A percentile compares a stretch with the other conserved stretches of the same genome.
Evolutionary conservation across 2,329 filamentous ascomycete species (phyloP).

Genomic region (Cercospora brassicicola): DNA sequence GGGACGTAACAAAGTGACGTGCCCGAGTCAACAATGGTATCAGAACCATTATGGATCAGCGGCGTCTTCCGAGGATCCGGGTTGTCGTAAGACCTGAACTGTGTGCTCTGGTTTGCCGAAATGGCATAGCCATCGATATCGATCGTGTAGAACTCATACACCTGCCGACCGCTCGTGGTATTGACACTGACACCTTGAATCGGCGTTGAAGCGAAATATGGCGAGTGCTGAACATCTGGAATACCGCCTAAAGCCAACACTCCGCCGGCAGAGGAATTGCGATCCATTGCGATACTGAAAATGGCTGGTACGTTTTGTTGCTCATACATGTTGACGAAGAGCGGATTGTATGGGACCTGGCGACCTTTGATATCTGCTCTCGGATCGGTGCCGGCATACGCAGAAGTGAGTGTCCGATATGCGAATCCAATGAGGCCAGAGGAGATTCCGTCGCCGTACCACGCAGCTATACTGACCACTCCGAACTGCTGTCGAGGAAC

Average conservation of each 20-base stretch:
- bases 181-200: slow-evolving; percentile 38
- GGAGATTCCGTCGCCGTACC: slow-evolving; percentile 40
- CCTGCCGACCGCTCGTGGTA: slow-evolving; percentile 28
- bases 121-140: slow-evolving; percentile 38
- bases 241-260: slow-evolving; percentile 54
- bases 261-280: slow-evolving; percentile 41
- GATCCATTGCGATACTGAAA: slow-evolving; percentile 52
- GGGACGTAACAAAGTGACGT: slow-evolving; percentile 47
- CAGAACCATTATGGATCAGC: slow-evolving; percentile 36
- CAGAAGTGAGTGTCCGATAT: slow-evolving; percentile 52
- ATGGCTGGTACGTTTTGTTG: slow-evolving; percentile 46
- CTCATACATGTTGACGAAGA: slow-evolving; percentile 54
- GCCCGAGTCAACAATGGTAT: slow-evolving; percentile 50
- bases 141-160: slow-evolving; percentile 45
- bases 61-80: slow-evolving; percentile 24
- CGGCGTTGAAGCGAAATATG: slow-evolving; percentile 40
- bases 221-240: slow-evolving; percentile 45
- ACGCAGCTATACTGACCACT: slow-evolving; percentile 42
- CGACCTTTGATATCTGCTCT: slow-evolving; percentile 25
- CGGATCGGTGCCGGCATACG: slow-evolving; percentile 38
- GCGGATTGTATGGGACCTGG: slow-evolving; percentile 47
- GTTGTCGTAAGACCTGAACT: slow-evolving; percentile 31
- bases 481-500: slow-evolving; percentile 50
- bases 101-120: slow-evolving; percentile 23
- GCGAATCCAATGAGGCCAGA: slow-evolving; percentile 55